Conservation (phyloP, 2,329 filamentous ascomycete species). For the Saccharata proteae region DNA sequence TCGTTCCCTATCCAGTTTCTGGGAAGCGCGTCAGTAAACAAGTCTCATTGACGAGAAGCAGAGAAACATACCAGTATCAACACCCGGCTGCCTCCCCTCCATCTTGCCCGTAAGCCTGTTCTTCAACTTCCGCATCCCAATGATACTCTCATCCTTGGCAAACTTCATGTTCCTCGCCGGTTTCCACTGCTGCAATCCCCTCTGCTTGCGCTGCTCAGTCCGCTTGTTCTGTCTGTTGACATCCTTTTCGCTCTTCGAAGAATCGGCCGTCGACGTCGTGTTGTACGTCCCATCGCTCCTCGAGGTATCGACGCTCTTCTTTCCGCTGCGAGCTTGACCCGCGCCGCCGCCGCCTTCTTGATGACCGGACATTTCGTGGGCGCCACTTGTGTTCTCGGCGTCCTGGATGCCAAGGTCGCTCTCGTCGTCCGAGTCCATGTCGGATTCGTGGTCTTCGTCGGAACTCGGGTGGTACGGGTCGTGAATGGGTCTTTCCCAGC, state of each 20-base stretch:
- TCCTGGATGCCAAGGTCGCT: slow-evolving; percentile 49
- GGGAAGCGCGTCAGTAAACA: too few species aligned
- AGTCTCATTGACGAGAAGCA: too few species aligned
- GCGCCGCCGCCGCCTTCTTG: slow-evolving; percentile 12
- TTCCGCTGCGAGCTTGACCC: slow-evolving; percentile 12
- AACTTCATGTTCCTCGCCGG: slow-evolving; percentile 78
- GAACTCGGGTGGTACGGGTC: slow-evolving; percentile 38
- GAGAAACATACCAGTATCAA: slow-evolving; percentile 60
- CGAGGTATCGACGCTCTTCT: slow-evolving; percentile 14
- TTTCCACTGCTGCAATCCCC: slow-evolving; percentile 91
- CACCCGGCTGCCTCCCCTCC: slow-evolving; percentile 71
- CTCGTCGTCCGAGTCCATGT: slow-evolving; percentile 30
- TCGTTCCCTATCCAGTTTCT: too few species aligned
- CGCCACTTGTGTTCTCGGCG: slow-evolving; percentile 25
- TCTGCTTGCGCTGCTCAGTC: slow-evolving; percentile 66
- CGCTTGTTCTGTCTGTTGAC: slow-evolving; percentile 58
- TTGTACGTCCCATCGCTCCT: too few species aligned
- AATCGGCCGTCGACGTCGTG: slow-evolving; percentile 5
- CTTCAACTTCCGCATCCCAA: slow-evolving; percentile 62
- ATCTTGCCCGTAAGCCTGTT: slow-evolving; percentile 60
- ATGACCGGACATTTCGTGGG: slow-evolving; percentile 15
- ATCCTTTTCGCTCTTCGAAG: slow-evolving; percentile 34
- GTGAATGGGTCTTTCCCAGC: slow-evolving; percentile 38
- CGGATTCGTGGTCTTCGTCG: slow-evolving; percentile 28
- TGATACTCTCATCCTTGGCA: slow-evolving; percentile 76